A percentile compares a stretch with the other conserved stretches of the same genome.
Evolutionary conservation across 345 rosid genomes (phyloP).

Genomic region (Nephelium lappaceum): DNA sequence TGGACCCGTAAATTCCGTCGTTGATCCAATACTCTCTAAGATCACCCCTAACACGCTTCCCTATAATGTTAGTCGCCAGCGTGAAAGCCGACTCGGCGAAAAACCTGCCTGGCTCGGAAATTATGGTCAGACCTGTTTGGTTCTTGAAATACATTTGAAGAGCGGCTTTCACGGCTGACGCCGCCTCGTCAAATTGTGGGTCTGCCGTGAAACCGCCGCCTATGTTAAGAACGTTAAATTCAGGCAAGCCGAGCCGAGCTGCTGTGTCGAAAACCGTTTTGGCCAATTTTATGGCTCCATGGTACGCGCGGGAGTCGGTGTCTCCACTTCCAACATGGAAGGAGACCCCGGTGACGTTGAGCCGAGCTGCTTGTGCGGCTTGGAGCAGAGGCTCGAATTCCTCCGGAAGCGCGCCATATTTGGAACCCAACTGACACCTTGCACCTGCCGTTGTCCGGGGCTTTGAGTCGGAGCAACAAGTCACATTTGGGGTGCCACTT

Average conservation of each 20-base stretch:
- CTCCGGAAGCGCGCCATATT: slow-evolving; percentile 26
- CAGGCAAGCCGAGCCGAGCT: slow-evolving; percentile 24
- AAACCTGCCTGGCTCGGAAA: slow-evolving; percentile 39
- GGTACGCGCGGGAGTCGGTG: slow-evolving; percentile 16
- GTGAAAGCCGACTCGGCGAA: slow-evolving; percentile 35
- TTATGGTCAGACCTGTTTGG: slow-evolving; percentile 15
- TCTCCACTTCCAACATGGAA: slow-evolving; percentile 38
- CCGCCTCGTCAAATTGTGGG: slow-evolving; percentile 27
- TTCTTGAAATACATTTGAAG: slow-evolving; percentile 23
- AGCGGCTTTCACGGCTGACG: slow-evolving; percentile 25
- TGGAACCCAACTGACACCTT: slow-evolving; percentile 21
- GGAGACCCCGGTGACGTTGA: slow-evolving; percentile 28
- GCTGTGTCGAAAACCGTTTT: slow-evolving; percentile 31
- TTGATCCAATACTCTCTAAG: slow-evolving; percentile 40
- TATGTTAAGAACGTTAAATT: slow-evolving; percentile 28
- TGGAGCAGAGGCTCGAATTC: slow-evolving; percentile 31
- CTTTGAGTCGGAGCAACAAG: slow-evolving; percentile 30
- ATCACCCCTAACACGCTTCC: slow-evolving; percentile 36
- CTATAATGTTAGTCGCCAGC: slow-evolving; percentile 33
- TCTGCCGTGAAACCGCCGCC: slow-evolving; percentile 39
- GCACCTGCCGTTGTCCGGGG: slow-evolving; percentile 23
- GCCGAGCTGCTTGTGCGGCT: slow-evolving; percentile 20
- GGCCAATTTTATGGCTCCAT: slow-evolving; percentile 29
- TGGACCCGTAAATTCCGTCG: slow-evolving; percentile 40
- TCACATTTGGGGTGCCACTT: slow-evolving; percentile 34